Base-by-base conservation (phyloP, 805 yeast genomes). In the Hanseniaspora mollemarum region DNA sequence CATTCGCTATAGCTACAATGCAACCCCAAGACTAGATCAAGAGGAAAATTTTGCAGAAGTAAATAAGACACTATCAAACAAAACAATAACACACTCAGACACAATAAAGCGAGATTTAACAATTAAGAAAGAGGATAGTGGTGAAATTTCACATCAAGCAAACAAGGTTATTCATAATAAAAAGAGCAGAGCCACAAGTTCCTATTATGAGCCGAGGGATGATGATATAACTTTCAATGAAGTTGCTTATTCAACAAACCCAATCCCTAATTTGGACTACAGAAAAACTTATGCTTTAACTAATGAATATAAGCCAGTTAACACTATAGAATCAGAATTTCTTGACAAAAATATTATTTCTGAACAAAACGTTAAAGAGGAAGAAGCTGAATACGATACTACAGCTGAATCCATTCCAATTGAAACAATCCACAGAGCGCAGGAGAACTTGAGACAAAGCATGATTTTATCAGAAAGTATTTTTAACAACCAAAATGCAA, bases 111-210 rank as follows among this genome's bases (percentile, higher is more conserved):
- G 35, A 28, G 44, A 41, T 19, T 19, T 41, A 6, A 41, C 44
- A 7, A 28, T 41, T 5, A 41, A n/a, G n/a, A n/a, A n/a, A n/a
- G n/a, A n/a, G n/a, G n/a, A n/a, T n/a, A n/a, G n/a, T n/a, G n/a
- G n/a, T n/a, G n/a, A n/a, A n/a, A n/a, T n/a, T n/a, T n/a, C n/a
- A n/a, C n/a, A n/a, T n/a, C n/a, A n/a, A n/a, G n/a, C 4, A n/a
- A 24, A 15, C 6, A 8, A 7, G 25, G 21, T 18, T 26, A 25
- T 4, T 19, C n/a, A 37, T 33, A 43, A 25, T 16, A 50, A 40
- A 25, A 50, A 39, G 39, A 38, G 39, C 18, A 51, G 53, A 38
- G 50, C 49, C 1, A 51, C 53, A 6, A 51, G 53, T 21, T 51
- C 53, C 10, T 51, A 51, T 40, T 51, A 51, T 24, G 50, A 51